Evolutionary conservation across 345 rosid genomes (phyloP).

Genomic region (Citrus sp.): DNA sequence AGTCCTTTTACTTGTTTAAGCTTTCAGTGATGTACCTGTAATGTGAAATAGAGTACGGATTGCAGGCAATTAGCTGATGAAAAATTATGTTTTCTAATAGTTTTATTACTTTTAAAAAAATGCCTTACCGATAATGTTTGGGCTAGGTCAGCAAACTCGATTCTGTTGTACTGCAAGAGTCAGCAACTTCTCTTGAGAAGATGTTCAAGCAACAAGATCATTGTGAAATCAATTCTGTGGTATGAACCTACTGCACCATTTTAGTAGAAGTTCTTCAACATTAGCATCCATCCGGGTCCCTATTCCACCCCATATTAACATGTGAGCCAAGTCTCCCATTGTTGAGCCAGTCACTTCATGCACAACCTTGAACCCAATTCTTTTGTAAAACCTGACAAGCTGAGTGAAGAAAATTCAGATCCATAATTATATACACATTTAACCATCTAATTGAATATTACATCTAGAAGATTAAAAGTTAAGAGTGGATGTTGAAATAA

Average conservation of each 20-base stretch:
- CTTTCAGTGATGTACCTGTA: too few species aligned
- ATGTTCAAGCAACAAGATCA: neutral
- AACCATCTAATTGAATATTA: neutral
- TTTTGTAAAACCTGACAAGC: slow-evolving; percentile 81
- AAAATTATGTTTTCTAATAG: too few species aligned
- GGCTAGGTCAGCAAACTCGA: too few species aligned
- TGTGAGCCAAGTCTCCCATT: slow-evolving; percentile 66
- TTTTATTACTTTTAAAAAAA: too few species aligned
- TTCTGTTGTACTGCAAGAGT: too few species aligned
- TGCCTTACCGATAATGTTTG: too few species aligned
- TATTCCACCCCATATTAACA: slow-evolving; percentile 93
- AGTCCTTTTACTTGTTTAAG: too few species aligned
- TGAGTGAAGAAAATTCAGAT: slow-evolving; percentile 19
- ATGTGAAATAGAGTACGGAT: too few species aligned
- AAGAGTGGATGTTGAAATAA: too few species aligned
- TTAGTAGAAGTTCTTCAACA: slow-evolving; percentile 57
- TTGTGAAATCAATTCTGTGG: slow-evolving; percentile 10
- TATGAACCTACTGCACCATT: slow-evolving; percentile 71
- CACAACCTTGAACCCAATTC: slow-evolving; percentile 71
- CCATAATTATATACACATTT: neutral
- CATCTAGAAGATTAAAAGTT: neutral
- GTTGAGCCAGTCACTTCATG: slow-evolving; percentile 84
- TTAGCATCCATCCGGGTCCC: slow-evolving; percentile 93
- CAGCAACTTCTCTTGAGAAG: neutral
- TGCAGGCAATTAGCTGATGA: too few species aligned